These are phyloP conservation scores for Saccharomyces paradoxus DNA, from an alignment of 805 yeast genomes.

Conservation along the genomic window DNA sequence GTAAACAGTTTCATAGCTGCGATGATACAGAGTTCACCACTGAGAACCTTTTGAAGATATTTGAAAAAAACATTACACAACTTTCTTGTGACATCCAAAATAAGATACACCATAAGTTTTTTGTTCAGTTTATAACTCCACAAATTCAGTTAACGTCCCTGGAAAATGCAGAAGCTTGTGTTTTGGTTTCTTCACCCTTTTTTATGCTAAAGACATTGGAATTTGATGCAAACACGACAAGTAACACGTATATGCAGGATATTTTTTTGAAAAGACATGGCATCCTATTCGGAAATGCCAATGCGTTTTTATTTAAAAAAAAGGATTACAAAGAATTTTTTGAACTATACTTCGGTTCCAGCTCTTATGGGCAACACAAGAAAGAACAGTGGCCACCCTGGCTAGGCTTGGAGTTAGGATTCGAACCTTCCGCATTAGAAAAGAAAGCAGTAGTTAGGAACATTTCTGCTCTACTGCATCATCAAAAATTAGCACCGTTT, in stretches of 20 bases:
- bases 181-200: conserved; percentile 64
- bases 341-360: conserved; percentile 38
- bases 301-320: conserved; percentile 57
- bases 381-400: conserved; percentile 77
- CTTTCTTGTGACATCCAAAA: conserved; percentile 30
- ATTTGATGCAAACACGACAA: conserved; percentile 41
- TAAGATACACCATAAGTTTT: conserved; percentile 45
- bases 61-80: conserved; percentile 45
- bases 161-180: conserved; percentile 46
- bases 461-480: conserved; percentile 53
- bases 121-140: conserved; percentile 65
- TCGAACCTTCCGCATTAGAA: conserved; percentile 41
- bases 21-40: conserved; percentile 5
- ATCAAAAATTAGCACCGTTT: conserved; percentile 45
- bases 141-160: conserved; percentile 66
- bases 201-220: conserved; percentile 64
- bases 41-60: conserved; percentile 21
- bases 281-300: conserved; percentile 57
- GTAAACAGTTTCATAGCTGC: not conserved
- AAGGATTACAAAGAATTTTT: conserved; percentile 37
- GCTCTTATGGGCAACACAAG: conserved; percentile 51
- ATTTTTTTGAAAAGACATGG: conserved; percentile 63
- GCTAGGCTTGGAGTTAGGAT: conserved; percentile 65
- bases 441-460: conserved; percentile 52
- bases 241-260: conserved; percentile 37